Base-by-base conservation (phyloP, 805 yeast genomes). In the Ogataea zsoltii region DNA sequence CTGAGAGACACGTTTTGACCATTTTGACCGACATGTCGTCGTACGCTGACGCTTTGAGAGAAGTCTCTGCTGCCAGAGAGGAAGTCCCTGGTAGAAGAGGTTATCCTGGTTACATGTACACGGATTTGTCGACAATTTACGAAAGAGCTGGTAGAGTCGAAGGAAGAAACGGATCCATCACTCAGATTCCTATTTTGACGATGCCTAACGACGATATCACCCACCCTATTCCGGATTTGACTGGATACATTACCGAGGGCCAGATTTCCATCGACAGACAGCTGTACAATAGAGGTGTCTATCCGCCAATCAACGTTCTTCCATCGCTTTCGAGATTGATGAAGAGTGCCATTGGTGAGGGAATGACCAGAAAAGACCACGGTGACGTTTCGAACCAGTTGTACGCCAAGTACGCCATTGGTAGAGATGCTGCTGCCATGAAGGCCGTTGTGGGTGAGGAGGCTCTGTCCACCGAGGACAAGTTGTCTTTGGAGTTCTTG, bases 81-180 rank as follows among this genome's bases (percentile, higher is more conserved):
- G 99, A 95, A 75, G 99, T 94, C 38, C 99, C 99, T 67, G 99
- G 99, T 79, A 90, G 99, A 82, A 90, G 99, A 84, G 99, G 99
- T 79, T 94, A 94, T 72, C 99, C 99, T 55, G 99, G 99, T 87
- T 94, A 94, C 72, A 94, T 94, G 99, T 94, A 94, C 76, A 94
- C 99, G 38, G 99, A 94, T 85, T 88, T 94, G 77, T 88, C 98
- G 41, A 94, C 98, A 42, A 90, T 94, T 64, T 94, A 94, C 71
- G 99, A 94, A 76, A 88, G 99, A 78, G 99, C 99, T 37, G 99
- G 99, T 69, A 88, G 99, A 78, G 98, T 94, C 53, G 99, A 94
- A 75, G 99, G 99, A 57, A 86, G 99, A 76, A 94, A 94, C 65
- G 99, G 99, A 68, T 94, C 99, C 38, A 94, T 94, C 67, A 94